Evolutionary conservation across 345 rosid genomes (phyloP), one percentile per base, ranked within the genome.

Genomic region (Kandelia obovata): DNA sequence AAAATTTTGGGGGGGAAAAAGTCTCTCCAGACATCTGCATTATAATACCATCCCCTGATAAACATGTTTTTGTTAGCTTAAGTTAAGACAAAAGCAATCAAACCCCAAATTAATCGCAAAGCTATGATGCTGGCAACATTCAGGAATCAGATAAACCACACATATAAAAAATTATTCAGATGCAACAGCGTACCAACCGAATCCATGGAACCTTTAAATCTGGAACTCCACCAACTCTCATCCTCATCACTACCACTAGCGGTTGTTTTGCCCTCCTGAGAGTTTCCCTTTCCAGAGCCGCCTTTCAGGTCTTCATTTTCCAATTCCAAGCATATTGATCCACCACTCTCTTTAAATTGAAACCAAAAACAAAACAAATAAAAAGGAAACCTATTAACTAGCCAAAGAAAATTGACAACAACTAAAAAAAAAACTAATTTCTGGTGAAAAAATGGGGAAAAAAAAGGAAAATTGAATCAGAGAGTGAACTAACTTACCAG

Each of bases 241-340:
- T 58, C 65, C 51, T 79, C 81, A 55, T 70, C 74, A 65, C 66
- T 61, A 63, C 32, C 65, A 65, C 74, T 62, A 77, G 56, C 63
- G 53, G 51, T 27, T 2, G 73, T 28, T 59, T 67, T 80, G 66
- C 80, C 73, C 66, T 70, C 79, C 74, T 75, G 55, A 70, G 61
- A 67, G 31, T 70, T 73, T 71, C 77, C 78, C 70, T 67, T 75
- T 68, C 15, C 62, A 62, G 66, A 74, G 67, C 71, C 73, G 27
- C 73, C 71, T 63, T 79, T 84, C 16, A 83, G 75, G 60, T 85
- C 96, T 20, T 70, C 68, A 53, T 77, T 71, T 35, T 91, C 96
- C 62, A 91, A 86, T 72, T 88, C 96, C 78, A 94, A 77, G 74
- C 86, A 81, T 64, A 89, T 76, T 64, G 84, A 63, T 57, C 87